These are phyloP conservation scores for Rhodotorula sp. DNA, from an alignment of 1,284 basidiomycete genomes.

Conservation along the genomic window DNA sequence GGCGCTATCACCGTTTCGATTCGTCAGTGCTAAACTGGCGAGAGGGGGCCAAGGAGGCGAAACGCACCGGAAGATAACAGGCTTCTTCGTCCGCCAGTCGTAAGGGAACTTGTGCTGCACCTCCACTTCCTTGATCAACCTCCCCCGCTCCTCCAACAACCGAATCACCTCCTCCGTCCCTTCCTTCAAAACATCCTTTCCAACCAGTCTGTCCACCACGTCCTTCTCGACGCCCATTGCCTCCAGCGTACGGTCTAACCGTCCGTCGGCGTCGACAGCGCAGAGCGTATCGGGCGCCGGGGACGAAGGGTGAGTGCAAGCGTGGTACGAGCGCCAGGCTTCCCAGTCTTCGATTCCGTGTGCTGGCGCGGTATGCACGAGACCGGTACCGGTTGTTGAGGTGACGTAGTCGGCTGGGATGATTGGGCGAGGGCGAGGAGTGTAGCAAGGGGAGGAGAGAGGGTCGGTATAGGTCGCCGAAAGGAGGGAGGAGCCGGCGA, in stretches of 20 bases:
- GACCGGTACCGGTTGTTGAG: constrained; percentile 83
- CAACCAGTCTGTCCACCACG: constrained; percentile 57
- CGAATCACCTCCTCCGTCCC: constrained; percentile 68
- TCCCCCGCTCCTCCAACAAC: constrained; percentile 59
- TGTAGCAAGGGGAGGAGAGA: constrained; percentile 55
- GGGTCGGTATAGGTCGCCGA: constrained; percentile 66
- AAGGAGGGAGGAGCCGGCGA: constrained; percentile 58
- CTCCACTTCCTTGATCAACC: constrained; percentile 65
- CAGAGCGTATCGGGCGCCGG: constrained; percentile 52
- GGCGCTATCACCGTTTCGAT: constrained; percentile 58
- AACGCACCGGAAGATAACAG: constrained; percentile 79
- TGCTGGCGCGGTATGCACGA: constrained; percentile 93
- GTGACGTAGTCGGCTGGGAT: constrained; percentile 68
- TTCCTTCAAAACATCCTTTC: constrained; percentile 67
- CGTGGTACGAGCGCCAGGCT: constrained; percentile 56
- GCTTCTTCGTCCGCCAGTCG: constrained; percentile 94
- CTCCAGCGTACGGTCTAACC: constrained; percentile 62
- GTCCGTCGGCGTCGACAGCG: constrained; percentile 79
- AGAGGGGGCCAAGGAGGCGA: background rate
- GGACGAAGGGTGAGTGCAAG: background rate
- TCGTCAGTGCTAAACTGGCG: background rate
- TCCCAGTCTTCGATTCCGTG: constrained; percentile 93
- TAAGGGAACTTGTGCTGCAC: constrained; percentile 90
- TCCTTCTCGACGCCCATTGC: constrained; percentile 46
- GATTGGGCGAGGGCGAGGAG: constrained; percentile 50